Conservation (phyloP, 2,329 filamentous ascomycete genomes). For the Eutypa lata region DNA sequence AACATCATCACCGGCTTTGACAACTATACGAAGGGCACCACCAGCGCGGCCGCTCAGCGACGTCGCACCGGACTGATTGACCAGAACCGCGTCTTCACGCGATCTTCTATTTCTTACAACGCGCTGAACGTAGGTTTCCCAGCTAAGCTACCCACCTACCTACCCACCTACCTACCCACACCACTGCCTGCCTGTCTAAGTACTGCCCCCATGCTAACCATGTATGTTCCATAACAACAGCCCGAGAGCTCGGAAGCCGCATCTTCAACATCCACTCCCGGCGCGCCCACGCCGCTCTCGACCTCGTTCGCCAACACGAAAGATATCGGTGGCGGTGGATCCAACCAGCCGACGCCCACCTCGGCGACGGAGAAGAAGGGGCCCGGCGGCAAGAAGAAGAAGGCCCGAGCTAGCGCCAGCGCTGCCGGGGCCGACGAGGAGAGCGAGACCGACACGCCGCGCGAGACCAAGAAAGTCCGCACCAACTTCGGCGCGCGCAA, state of each 20-base stretch:
- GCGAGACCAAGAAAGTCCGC: conserved; percentile 52
- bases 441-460: conserved; percentile 53
- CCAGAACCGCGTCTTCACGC: conserved; percentile 70
- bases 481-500: conserved; percentile 58
- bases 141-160: conserved; percentile 1
- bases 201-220: too few species aligned
- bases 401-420: conserved; percentile 45
- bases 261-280: conserved; percentile 41
- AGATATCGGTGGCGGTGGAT: conserved; percentile 35
- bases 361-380: conserved; percentile 44
- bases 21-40: conserved; percentile 89
- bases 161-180: background rate
- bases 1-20: conserved; percentile 99
- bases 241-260: conserved; percentile 43
- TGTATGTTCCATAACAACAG: conserved; percentile 4
- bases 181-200: too few species aligned
- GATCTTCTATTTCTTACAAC: conserved; percentile 61
- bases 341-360: conserved; percentile 54
- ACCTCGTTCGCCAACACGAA: conserved; percentile 45
- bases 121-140: conserved; percentile 33
- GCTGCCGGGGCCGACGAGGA: conserved; percentile 40
- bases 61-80: conserved; percentile 65
- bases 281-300: conserved; percentile 53
- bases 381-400: conserved; percentile 41
- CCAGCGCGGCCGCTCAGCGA: conserved; percentile 59